Evolutionary conservation across 768 basidiomycete genomes (phyloP).

Genomic region (Macrolepiota dolichaula): DNA sequence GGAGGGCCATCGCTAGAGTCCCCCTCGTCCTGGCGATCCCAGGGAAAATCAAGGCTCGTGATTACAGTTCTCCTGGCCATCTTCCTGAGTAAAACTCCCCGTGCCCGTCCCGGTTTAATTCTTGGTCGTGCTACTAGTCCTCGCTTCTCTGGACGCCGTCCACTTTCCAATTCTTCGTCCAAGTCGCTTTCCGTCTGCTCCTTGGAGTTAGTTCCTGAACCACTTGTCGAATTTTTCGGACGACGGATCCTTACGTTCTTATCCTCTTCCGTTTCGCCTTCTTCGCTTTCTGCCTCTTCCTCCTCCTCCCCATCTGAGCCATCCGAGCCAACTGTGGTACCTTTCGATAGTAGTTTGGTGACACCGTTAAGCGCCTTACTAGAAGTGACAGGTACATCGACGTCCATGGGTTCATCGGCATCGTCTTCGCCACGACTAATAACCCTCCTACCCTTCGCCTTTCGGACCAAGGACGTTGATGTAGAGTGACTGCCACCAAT

Average conservation of each 20-base stretch:
- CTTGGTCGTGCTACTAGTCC: slow-evolving; percentile 14
- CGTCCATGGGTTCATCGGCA: slow-evolving; percentile 17
- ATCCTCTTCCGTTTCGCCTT: slow-evolving; percentile 14
- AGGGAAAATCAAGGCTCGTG: not conserved
- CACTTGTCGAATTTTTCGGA: slow-evolving; percentile 11
- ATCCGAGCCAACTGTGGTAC: slow-evolving; percentile 3
- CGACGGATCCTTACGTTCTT: slow-evolving; percentile 8
- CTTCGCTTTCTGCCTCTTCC: slow-evolving; percentile 14
- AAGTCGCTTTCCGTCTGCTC: slow-evolving; percentile 18
- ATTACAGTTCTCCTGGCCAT: not conserved
- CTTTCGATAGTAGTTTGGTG: not conserved
- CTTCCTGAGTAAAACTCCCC: not conserved
- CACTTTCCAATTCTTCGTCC: slow-evolving; percentile 18
- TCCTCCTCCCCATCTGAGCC: slow-evolving; percentile 15
- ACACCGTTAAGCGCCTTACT: not conserved
- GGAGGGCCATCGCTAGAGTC: slow-evolving; percentile 10
- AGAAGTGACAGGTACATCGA: slow-evolving; percentile 1
- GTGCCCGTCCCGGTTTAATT: too few relatives aligned
- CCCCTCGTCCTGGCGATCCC: not conserved
- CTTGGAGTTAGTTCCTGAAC: slow-evolving; percentile 13
- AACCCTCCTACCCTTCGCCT: slow-evolving; percentile 4
- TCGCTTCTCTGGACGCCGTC: not conserved
- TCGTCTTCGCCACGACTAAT: slow-evolving; percentile 10
- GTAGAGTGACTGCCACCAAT: not conserved
- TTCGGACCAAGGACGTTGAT: slow-evolving; percentile 16